phyloP scores from a whole-genome alignment of 164 flowering plant species.

The Berberis thunbergii region DNA sequence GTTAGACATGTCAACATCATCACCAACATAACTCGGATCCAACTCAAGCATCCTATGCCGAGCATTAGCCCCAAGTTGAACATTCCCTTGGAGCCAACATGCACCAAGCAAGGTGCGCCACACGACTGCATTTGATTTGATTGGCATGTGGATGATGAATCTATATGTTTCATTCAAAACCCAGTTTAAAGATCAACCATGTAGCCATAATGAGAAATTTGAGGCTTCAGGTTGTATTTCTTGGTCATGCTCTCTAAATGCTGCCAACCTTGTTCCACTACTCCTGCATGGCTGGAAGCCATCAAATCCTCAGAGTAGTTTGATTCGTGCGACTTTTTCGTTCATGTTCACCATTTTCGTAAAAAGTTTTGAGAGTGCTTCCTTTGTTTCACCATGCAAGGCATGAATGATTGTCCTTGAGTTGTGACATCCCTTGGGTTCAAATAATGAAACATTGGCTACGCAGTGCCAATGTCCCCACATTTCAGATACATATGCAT shows the following conservation, averaged over 20 bases:
- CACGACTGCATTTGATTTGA: conserved; percentile 15
- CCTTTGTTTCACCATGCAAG: conserved; percentile 11
- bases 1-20: conserved; percentile 18
- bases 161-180: conserved; percentile 4
- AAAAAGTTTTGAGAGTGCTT: conserved; percentile 8
- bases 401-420: conserved; percentile 7
- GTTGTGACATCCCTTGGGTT: conserved; percentile 7
- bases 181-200: conserved; percentile 15
- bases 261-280: conserved; percentile 15
- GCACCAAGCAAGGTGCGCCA: conserved; percentile 17
- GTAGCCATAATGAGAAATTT: conserved; percentile 12
- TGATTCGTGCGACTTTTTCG: not conserved
- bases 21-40: conserved; percentile 17
- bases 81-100: conserved; percentile 15
- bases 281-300: conserved; percentile 16
- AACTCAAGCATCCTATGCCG: conserved; percentile 11
- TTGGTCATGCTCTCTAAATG: conserved; percentile 10
- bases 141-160: conserved; percentile 12
- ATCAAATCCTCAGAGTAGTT: not conserved
- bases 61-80: conserved; percentile 14
- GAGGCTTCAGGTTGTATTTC: conserved; percentile 11
- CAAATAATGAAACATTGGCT: conserved; percentile 6
- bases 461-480: conserved; percentile 22
- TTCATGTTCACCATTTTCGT: not conserved
- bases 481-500: conserved; percentile 88